Evolutionary conservation across 345 rosid species (phyloP).

Genomic region (Turnera subulata): DNA sequence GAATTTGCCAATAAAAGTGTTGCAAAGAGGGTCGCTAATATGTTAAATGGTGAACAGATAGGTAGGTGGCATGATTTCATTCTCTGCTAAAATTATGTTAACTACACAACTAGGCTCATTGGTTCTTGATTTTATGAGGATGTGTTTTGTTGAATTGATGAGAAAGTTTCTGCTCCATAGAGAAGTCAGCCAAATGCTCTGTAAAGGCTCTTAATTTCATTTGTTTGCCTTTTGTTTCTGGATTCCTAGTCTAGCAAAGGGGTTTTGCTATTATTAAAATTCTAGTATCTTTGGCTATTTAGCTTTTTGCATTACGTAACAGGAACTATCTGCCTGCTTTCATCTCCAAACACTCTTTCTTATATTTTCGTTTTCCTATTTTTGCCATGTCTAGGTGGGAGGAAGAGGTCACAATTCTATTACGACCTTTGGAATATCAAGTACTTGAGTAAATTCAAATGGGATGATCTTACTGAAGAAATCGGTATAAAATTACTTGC

Average conservation of each 20-base stretch:
- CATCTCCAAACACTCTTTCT: background rate
- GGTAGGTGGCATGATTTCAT: constrained; percentile 28
- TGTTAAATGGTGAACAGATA: constrained; percentile 89
- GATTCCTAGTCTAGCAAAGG: too few species aligned
- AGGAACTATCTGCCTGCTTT: background rate
- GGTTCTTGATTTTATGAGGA: background rate
- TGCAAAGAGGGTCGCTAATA: constrained; percentile 75
- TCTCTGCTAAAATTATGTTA: background rate
- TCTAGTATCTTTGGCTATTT: background rate
- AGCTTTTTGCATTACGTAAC: too few species aligned
- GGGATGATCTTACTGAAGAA: constrained; percentile 94
- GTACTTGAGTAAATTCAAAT: constrained; percentile 88
- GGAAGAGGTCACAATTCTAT: constrained; percentile 66
- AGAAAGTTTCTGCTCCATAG: too few species aligned
- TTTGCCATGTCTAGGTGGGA: constrained; percentile 56
- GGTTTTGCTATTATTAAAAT: background rate
- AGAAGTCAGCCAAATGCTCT: too few species aligned
- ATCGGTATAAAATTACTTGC: constrained; percentile 44
- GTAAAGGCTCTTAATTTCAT: too few species aligned
- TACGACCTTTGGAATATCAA: constrained; percentile 94
- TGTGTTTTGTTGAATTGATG: background rate
- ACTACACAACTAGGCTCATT: background rate
- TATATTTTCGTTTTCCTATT: background rate
- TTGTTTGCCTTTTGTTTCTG: too few species aligned
- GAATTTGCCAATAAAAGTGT: constrained; percentile 71